phyloP scores from a whole-genome alignment of 306 rosid species.

The Acacia confusa region DNA sequence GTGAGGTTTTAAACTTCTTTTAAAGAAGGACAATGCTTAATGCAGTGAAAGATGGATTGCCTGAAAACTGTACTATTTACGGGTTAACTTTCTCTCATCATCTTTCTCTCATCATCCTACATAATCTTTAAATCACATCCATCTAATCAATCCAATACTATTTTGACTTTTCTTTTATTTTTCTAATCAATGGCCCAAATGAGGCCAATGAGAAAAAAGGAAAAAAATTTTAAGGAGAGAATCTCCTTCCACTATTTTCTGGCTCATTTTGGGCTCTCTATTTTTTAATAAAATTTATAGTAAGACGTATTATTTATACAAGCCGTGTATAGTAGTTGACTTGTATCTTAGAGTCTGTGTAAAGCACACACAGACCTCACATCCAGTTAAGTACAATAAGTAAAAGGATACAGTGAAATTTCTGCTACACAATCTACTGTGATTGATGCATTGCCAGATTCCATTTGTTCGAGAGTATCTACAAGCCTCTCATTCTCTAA shows the following conservation, averaged over 20 bases:
- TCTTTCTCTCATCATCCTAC: too few species aligned
- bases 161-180: too few species aligned
- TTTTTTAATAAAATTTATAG: background rate
- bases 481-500: slow-evolving; percentile 89
- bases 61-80: background rate
- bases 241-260: too few species aligned
- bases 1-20: slow-evolving; percentile 36
- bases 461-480: slow-evolving; percentile 80
- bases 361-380: background rate
- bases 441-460: slow-evolving; percentile 73
- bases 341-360: background rate
- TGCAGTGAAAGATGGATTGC: slow-evolving; percentile 21
- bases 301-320: background rate
- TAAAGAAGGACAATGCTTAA: slow-evolving; percentile 25
- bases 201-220: too few species aligned
- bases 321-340: background rate
- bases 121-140: too few species aligned
- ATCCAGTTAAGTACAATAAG: slow-evolving; percentile 15
- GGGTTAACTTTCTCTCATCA: too few species aligned
- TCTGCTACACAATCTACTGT: slow-evolving; percentile 75
- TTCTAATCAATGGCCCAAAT: too few species aligned
- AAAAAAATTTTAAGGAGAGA: too few species aligned
- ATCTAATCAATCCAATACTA: too few species aligned
- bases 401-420: slow-evolving; percentile 80
- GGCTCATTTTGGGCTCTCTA: background rate